Base-by-base conservation (phyloP, 768 basidiomycete species). In the Scleroderma citrinum region DNA sequence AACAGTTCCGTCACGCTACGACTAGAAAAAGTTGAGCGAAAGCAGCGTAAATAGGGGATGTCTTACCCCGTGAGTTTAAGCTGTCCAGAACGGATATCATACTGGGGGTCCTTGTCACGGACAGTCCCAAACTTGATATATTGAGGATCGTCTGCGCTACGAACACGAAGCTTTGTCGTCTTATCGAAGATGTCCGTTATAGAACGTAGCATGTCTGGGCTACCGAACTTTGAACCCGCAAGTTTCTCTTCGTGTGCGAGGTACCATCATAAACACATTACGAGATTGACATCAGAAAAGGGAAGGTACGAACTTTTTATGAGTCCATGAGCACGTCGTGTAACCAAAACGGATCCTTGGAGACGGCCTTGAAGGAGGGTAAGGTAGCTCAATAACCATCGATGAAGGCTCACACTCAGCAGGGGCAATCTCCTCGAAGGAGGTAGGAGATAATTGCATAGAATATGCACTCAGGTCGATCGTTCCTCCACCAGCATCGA, bases 401-500 rank as follows among this genome's bases (percentile, higher is more conserved):
- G 40, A 11, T 26, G 24, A 14, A 16, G n/a, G 49, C 67, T 52
- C 48, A 70, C 70, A 69, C 42, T 66, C 67, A 35, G 64, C 59
- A 32, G 65, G 61, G 13, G 62, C 60, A 39, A 73, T 60, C 51
- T 74, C 71, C 35, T 76, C 60, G 17, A 75, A 68, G 16, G 58
- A 58, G 56, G 70, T 44, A 48, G 71, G 69, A 12, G 72, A 71
- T 39, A 66, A 55, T 20, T 59, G 68, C 64, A 74, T 69, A 21
- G 56, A 66, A 64, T 62, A 73, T 47, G 67, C 71, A 54, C 76
- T 77, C 34, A 73, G 31, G 45, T 73, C 73, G 5, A 71, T 60
- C 5, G 70, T 74, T 3, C 70, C 68, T 19, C 76, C 75, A 10
- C 79, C 79, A 7, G 76, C 76, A 55, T 81, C 79, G 8, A 79